Evolutionary conservation across 371 early-diverging fungal species (phyloP).

Genomic region (Massospora cicadina): DNA sequence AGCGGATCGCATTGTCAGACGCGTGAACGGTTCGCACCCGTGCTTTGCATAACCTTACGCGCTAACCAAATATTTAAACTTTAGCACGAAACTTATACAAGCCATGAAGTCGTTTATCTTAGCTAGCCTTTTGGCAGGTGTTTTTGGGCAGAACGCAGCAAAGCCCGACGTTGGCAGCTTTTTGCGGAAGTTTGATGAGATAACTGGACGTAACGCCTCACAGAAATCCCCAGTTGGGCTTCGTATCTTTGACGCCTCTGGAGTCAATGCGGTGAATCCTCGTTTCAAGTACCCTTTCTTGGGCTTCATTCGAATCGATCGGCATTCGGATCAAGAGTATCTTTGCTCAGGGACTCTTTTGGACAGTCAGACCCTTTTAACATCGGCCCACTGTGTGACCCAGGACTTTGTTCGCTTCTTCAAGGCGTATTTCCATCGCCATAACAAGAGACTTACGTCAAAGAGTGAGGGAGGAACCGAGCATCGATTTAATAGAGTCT

Average conservation of each 20-base stretch:
- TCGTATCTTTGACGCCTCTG: not conserved
- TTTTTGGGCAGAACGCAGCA: too few species aligned
- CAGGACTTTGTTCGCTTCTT: not conserved
- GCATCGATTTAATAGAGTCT: not conserved
- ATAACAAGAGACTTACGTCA: not conserved
- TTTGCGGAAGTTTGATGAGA: not conserved
- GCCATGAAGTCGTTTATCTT: too few species aligned
- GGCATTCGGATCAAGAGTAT: not conserved
- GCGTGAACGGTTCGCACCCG: too few species aligned
- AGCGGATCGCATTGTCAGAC: too few species aligned
- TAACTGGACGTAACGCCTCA: not conserved
- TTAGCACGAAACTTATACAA: too few species aligned
- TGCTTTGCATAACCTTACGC: too few species aligned
- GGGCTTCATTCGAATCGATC: not conserved
- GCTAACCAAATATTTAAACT: too few species aligned
- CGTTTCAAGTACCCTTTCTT: not conserved
- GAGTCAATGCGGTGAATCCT: not conserved
- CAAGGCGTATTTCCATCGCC: slow-evolving; percentile 1
- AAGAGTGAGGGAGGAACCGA: not conserved
- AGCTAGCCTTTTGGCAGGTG: too few species aligned
- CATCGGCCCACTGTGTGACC: slow-evolving; percentile 4
- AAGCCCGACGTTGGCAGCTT: not conserved
- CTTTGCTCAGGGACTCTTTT: not conserved
- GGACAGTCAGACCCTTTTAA: not conserved
- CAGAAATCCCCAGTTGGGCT: not conserved